phyloP scores from a whole-genome alignment of 129 eudicot species.

The Tagetes erecta region DNA sequence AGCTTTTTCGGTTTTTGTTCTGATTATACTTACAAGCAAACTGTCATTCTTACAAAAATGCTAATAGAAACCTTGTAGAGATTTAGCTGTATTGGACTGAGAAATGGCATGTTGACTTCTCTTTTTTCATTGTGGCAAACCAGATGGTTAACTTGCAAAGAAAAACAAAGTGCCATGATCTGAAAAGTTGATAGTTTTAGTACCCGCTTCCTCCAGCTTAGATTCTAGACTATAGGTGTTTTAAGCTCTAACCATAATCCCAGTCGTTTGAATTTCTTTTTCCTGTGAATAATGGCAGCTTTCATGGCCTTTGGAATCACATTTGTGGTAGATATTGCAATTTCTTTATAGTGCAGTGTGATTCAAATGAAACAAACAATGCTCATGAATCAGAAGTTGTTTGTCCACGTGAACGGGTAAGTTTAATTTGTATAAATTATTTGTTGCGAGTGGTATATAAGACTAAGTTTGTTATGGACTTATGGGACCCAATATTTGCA shows the following conservation, averaged over 20 bases:
- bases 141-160: neutral
- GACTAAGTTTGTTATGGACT: slow-evolving; percentile 10
- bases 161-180: neutral
- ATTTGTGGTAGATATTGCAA: slow-evolving; percentile 24
- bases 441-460: slow-evolving; percentile 9
- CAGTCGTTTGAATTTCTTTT: neutral
- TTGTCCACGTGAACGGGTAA: slow-evolving; percentile 44
- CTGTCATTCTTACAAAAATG: neutral
- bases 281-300: slow-evolving; percentile 12
- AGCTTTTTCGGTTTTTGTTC: neutral
- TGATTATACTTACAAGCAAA: neutral
- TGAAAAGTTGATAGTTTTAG: neutral
- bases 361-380: slow-evolving; percentile 32
- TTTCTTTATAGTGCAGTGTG: slow-evolving; percentile 21
- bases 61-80: slow-evolving; percentile 3
- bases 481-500: neutral
- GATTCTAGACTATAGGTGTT: neutral
- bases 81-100: neutral
- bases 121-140: too few species aligned
- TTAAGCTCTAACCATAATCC: neutral
- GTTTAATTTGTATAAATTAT: neutral
- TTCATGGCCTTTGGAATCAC: slow-evolving; percentile 35
- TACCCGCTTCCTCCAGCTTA: neutral
- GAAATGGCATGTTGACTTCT: neutral
- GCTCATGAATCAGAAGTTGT: slow-evolving; percentile 45